A percentile compares a stretch with the other conserved stretches of the same genome.
phyloP scores from a whole-genome alignment of 129 eudicot genomes.

The Flaveria sonorensis region DNA sequence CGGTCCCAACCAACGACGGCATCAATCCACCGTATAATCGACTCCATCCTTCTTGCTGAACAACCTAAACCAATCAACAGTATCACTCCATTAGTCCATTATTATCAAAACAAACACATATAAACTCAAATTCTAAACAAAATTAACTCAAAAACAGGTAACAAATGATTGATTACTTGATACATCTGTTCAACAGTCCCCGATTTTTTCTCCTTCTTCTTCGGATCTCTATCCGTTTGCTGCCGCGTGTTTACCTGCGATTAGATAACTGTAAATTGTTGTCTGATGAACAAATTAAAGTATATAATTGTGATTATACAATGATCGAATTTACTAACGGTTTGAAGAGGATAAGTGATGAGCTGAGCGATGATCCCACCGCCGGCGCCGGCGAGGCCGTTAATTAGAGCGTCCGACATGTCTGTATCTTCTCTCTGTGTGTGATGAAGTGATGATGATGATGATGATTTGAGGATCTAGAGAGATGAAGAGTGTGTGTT shows the following conservation, averaged over 20 bases:
- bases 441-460: not conserved
- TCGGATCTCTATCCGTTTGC: slow-evolving; percentile 83
- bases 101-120: not conserved
- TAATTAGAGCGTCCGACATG: slow-evolving; percentile 95
- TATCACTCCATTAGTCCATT: not conserved
- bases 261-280: not conserved
- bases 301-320: not conserved
- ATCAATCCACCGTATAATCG: slow-evolving; percentile 77
- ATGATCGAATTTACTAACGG: slow-evolving; percentile 43
- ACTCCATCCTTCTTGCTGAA: slow-evolving; percentile 89
- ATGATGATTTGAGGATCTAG: slow-evolving; percentile 34
- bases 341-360: slow-evolving; percentile 93
- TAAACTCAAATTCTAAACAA: not conserved
- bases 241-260: slow-evolving; percentile 90
- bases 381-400: slow-evolving; percentile 96
- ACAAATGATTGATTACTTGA: slow-evolving; percentile 48
- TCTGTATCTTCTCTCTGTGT: not conserved
- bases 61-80: slow-evolving; percentile 56
- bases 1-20: slow-evolving; percentile 88
- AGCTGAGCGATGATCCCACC: slow-evolving; percentile 99
- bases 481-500: slow-evolving; percentile 33
- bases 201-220: slow-evolving; percentile 53
- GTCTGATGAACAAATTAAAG: slow-evolving; percentile 13
- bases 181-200: slow-evolving; percentile 73
- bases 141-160: not conserved